Base-by-base conservation (phyloP, 441 rosid species). In the Hura crepitans region DNA sequence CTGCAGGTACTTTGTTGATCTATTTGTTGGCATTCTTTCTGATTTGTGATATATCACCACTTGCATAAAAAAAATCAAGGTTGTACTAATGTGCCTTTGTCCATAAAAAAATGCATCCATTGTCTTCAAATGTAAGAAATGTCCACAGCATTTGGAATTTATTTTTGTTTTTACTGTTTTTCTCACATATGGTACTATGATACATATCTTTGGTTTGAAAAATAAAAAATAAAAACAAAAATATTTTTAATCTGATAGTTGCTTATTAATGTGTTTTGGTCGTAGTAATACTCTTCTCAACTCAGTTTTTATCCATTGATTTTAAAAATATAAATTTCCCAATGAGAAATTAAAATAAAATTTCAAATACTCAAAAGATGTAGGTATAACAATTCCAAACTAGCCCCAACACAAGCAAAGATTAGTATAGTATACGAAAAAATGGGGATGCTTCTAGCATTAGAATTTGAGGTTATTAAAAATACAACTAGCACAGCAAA, bases 1-100 rank as follows among this genome's bases (percentile, higher is more conserved):
- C 70, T 77, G 68, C 87, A 86, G 91, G 85, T 60, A 72, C 54
- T 30, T 70, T 77, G 87, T 30, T 75, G 70, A 57, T 81, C 50
- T 76, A 61, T 51, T 62, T 73, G 22, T 65, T 81, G 78, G 76
- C 80, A 43, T 73, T 80, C 84, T 20, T 81, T 69, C 30, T 83
- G 68, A 35, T 70, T 33, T 77, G 75, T 80, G 68, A 51, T 42
- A 20, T 28, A 27, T 43, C 45, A 42, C 65, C 25, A 25, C 28
- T 53, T 42, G n/a, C 60, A 65, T 58, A 51, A 50, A 30, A 22
- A 65, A 17, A 55, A 60, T 14, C 28, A 10, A 42, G 13, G 1
- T 1, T 27, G 23, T 15, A 57, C 45, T 27, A 23, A 60, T 65
- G 43, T 56, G 57, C 13, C 56, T 71, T 67, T 9, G 14, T 25